Conservation (phyloP, 129 eudicot species). For the Apium graveolens region DNA sequence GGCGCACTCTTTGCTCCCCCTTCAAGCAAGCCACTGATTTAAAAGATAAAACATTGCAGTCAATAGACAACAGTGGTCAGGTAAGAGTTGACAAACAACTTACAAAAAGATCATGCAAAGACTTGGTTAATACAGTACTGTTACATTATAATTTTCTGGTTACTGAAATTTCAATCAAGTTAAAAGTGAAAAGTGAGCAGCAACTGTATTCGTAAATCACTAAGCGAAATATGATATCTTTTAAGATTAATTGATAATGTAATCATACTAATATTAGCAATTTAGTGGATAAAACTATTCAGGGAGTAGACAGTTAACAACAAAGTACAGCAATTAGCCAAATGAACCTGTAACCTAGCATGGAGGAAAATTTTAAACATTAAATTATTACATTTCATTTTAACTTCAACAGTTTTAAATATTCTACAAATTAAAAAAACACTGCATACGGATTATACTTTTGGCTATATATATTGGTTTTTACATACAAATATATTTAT, state of each 20-base stretch:
- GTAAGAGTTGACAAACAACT: conserved; percentile 4
- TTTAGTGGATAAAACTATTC: not conserved
- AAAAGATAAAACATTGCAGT: conserved; percentile 4
- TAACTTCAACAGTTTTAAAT: no score
- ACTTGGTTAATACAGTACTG: not conserved
- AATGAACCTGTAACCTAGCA: not conserved
- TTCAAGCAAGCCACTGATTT: conserved; percentile 85
- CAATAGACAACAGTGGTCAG: conserved; percentile 6
- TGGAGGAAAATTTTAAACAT: not conserved
- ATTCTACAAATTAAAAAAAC: no score
- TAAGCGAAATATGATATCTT: no score
- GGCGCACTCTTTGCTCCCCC: conserved; percentile 90
- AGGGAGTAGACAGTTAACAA: not conserved
- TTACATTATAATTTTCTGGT: not conserved
- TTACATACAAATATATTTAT: no score
- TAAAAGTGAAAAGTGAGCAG: not conserved
- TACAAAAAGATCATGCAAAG: not conserved
- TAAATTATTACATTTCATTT: no score
- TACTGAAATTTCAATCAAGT: not conserved
- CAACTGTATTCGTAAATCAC: not conserved
- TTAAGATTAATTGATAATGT: no score
- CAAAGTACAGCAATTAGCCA: not conserved
- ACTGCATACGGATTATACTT: no score
- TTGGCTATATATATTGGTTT: no score
- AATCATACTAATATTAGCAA: not conserved